Conservation (phyloP, 2,329 filamentous ascomycete species). For the Thermoascus crustaceus region DNA sequence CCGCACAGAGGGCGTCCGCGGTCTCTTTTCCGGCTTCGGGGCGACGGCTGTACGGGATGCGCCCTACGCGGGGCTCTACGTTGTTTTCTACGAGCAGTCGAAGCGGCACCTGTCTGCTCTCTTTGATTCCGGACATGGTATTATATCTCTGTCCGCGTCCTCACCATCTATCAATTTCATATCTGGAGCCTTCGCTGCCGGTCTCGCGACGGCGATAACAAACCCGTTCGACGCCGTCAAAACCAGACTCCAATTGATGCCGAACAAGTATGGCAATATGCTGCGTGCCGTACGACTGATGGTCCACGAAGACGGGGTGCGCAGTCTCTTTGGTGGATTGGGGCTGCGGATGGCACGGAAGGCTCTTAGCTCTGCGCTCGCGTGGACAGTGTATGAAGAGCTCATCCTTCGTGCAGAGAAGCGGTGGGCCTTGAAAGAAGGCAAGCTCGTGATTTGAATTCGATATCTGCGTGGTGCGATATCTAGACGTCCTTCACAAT, state of each 20-base stretch:
- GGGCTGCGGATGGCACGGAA: constrained; percentile 83
- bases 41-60: constrained; percentile 89
- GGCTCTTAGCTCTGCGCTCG: constrained; percentile 84
- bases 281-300: constrained; percentile 67
- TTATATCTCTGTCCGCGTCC: constrained; percentile 16
- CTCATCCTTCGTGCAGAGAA: constrained; percentile 65
- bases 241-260: constrained; percentile 86
- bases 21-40: constrained; percentile 90
- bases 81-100: constrained; percentile 74
- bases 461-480: no score
- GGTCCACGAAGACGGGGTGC: constrained; percentile 69
- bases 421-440: constrained; percentile 23
- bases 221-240: constrained; percentile 98
- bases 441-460: no score
- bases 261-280: constrained; percentile 73
- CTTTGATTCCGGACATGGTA: constrained; percentile 11
- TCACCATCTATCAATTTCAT: constrained; percentile 67
- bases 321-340: constrained; percentile 77
- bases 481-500: no score
- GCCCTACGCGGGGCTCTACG: constrained; percentile 93
- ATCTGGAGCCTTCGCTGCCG: constrained; percentile 72
- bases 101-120: constrained; percentile 28
- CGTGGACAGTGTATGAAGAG: constrained; percentile 97
- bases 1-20: constrained; percentile 62
- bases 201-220: constrained; percentile 75